phyloP scores from a whole-genome alignment of 768 basidiomycete species.

The Suillus fuscotomentosus region DNA sequence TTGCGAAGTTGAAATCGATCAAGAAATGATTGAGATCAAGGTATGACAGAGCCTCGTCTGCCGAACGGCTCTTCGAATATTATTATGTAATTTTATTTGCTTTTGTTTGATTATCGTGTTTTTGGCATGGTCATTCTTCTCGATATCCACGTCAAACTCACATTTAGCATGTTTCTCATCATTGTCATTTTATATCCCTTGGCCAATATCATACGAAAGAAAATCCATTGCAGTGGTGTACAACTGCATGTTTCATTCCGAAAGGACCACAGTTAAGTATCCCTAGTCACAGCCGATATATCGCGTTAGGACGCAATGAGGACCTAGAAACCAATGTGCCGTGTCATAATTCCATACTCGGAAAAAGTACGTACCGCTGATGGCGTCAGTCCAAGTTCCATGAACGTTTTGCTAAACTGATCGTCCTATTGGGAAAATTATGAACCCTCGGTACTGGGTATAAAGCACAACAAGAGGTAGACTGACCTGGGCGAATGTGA shows the following conservation, averaged over 20 bases:
- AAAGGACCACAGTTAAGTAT: background rate
- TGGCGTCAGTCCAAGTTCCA: slow-evolving; percentile 85
- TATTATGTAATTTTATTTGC: slow-evolving; percentile 17
- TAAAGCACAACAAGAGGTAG: no score
- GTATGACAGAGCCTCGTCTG: no score
- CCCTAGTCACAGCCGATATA: background rate
- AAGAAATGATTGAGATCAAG: no score
- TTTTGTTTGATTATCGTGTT: background rate
- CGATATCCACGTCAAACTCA: background rate
- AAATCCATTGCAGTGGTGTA: background rate
- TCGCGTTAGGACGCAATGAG: slow-evolving; percentile 44
- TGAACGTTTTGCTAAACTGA: slow-evolving; percentile 79
- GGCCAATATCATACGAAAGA: background rate
- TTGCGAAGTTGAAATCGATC: no score
- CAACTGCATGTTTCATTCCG: background rate
- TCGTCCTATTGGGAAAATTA: slow-evolving; percentile 13
- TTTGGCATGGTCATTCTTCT: background rate
- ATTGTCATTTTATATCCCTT: background rate
- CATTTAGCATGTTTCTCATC: background rate
- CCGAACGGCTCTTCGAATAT: slow-evolving; percentile 43
- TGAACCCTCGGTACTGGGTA: no score
- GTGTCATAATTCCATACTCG: background rate
- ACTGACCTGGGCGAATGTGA: no score
- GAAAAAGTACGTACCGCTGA: slow-evolving; percentile 63
- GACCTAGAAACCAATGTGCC: slow-evolving; percentile 36